These are phyloP conservation scores for Zymoseptoria tritici DNA, from an alignment of 2,329 filamentous ascomycete species.

Conservation along the genomic window DNA sequence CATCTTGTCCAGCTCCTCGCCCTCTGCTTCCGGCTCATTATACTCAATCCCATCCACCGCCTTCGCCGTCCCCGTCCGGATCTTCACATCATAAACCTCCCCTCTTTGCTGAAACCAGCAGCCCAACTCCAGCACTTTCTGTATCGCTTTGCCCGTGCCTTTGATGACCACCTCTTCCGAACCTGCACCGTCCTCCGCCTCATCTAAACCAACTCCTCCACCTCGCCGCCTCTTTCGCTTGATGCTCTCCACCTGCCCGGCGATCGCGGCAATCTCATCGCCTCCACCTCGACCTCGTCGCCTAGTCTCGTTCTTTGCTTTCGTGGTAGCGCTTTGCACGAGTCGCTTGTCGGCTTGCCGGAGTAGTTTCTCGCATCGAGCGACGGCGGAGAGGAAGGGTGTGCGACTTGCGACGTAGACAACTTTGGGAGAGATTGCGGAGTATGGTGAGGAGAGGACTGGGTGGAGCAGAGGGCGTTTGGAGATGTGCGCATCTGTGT, in stretches of 20 bases:
- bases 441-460: slow-evolving; percentile 47
- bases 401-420: slow-evolving; percentile 61
- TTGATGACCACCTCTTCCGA: slow-evolving; percentile 52
- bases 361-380: slow-evolving; percentile 58
- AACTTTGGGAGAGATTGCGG: slow-evolving; percentile 44
- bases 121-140: slow-evolving; percentile 55
- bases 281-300: slow-evolving; percentile 8
- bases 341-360: slow-evolving; percentile 48
- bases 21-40: slow-evolving; percentile 18
- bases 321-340: slow-evolving; percentile 33
- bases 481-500: slow-evolving; percentile 40
- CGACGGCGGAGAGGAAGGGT: slow-evolving; percentile 61
- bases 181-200: slow-evolving; percentile 28
- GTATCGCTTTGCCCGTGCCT: slow-evolving; percentile 60
- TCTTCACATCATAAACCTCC: slow-evolving; percentile 48
- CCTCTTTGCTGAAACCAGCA: slow-evolving; percentile 56
- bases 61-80: slow-evolving; percentile 57
- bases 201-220: slow-evolving; percentile 13
- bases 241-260: slow-evolving; percentile 28
- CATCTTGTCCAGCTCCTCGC: slow-evolving; percentile 12
- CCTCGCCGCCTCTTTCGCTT: slow-evolving; percentile 15
- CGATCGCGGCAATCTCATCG: slow-evolving; percentile 30
- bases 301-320: slow-evolving; percentile 22
- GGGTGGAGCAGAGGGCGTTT: slow-evolving; percentile 54
- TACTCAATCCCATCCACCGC: slow-evolving; percentile 59